Evolutionary conservation across 1,284 basidiomycete species (phyloP), one percentile per base, ranked within the genome.

Genomic region (Cutaneotrichosporon mucoides): DNA sequence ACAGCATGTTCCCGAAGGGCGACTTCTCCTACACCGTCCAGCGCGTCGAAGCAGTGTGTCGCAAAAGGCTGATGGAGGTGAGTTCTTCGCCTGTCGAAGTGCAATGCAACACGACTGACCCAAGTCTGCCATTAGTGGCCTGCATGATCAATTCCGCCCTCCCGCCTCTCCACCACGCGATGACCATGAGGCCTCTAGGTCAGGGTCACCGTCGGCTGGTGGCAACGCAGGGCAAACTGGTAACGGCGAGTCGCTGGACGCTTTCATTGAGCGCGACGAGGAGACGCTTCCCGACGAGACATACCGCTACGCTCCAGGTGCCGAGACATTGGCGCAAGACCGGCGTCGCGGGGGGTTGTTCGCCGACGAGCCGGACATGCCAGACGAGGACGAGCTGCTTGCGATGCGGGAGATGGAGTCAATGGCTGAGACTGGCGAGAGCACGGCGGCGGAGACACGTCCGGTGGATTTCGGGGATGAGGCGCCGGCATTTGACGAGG

Each of bases 1-100:
- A 96, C 76, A 84, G 84, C 66, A 83, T 97, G 83, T 93, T 88
- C 71, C 92, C 93, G 3, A 90, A 88, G 71, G 87, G 84, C 7
- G 86, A 87, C 53, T 94, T 96, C 74, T 81, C 81, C 49, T 90
- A 94, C 73, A 94, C 90, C 0, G 84, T 93, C 7, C 79, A 84
- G 38, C 82, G 87, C 4, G 84, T 95, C 5, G 93, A 96, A 79
- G 89, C 87, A 66, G 76, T 95, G 3, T 94, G 90, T 71, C 88
- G 89, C 66, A 86, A 88, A 2, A 85, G 85, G 53, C 83, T 88
- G 11, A 89, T 95, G 86, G 83, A 87, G 76, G 93, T 94, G 73
- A 65, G 83, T 78, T 24, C 24, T 24, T 24, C 24, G 24, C 24
- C 24, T 24, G 24, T 24, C 24, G 24, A 24, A 24, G 24, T 24